Evolutionary conservation across 169 alveolate species (phyloP).

Genomic region (Plasmodium gallinaceum): DNA sequence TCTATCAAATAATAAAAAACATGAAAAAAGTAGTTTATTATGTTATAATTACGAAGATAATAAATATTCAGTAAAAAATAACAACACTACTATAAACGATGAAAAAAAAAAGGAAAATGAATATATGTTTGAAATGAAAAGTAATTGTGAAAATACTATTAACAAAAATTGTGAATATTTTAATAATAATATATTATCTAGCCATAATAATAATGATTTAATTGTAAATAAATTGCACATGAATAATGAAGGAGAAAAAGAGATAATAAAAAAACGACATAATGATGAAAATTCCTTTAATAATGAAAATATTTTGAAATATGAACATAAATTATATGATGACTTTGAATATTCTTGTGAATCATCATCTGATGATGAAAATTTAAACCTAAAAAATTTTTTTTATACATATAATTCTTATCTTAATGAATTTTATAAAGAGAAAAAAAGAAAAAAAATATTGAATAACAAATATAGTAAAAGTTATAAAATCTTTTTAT

Average conservation of each 20-base stretch:
- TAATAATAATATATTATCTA: not conserved
- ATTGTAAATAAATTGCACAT: not conserved
- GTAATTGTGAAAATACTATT: not conserved
- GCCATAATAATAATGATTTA: not conserved
- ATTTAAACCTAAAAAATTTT: slow-evolving; percentile 54
- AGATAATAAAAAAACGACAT: not conserved
- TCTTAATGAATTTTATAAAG: slow-evolving; percentile 19
- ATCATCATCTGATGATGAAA: slow-evolving; percentile 66
- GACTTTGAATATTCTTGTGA: slow-evolving; percentile 29
- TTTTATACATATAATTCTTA: slow-evolving; percentile 45
- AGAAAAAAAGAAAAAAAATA: slow-evolving; percentile 9
- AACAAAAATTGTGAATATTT: not conserved
- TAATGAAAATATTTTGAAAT: not conserved
- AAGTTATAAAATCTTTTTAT: not conserved
- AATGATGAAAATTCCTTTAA: not conserved
- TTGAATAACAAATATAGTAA: not conserved
- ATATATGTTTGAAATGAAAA: slow-evolving; percentile 7
- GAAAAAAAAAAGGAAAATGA: slow-evolving; percentile 12
- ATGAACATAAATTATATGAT: not conserved
- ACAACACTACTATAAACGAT: not conserved
- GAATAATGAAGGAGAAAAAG: not conserved
- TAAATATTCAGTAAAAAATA: not conserved
- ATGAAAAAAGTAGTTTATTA: no score
- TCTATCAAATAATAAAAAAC: slow-evolving; percentile 12
- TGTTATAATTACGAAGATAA: not conserved